Conservation (phyloP, 2,329 filamentous ascomycete species). For the Biscogniauxia marginata region DNA sequence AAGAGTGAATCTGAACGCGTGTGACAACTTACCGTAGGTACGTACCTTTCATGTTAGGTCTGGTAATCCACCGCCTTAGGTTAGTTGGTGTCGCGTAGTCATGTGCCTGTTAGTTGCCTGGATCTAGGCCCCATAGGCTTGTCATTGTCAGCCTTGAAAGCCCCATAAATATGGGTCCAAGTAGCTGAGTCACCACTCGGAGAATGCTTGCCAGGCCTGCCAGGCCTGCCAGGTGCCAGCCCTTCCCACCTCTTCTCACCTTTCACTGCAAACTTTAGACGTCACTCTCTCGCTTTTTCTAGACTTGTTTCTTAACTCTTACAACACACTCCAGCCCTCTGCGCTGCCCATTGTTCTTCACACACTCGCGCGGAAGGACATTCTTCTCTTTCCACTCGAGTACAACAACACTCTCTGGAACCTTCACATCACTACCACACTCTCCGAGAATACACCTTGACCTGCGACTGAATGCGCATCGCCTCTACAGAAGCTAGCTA, state of each 20-base stretch:
- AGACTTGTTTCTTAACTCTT: background rate
- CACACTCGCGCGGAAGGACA: background rate
- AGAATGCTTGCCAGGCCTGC: background rate
- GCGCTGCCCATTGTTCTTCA: background rate
- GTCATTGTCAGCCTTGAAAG: slow-evolving; percentile 2
- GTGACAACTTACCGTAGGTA: slow-evolving; percentile 2
- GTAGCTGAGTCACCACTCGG: background rate
- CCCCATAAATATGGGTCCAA: background rate
- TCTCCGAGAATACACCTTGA: background rate
- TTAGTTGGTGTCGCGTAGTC: slow-evolving; percentile 8
- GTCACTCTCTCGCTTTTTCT: background rate
- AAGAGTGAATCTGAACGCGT: too few relatives aligned
- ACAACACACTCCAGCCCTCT: background rate
- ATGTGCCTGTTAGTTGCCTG: slow-evolving; percentile 9
- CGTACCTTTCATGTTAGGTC: too few relatives aligned
- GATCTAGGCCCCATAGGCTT: background rate
- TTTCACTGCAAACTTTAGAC: slow-evolving; percentile 4
- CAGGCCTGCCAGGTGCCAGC: background rate
- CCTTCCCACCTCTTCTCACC: slow-evolving; percentile 1
- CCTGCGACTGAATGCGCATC: background rate
- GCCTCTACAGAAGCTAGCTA: background rate
- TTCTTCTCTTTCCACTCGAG: background rate
- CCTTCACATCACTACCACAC: background rate
- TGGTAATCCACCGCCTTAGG: too few relatives aligned
- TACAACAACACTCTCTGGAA: background rate